Base-by-base conservation (phyloP, 192 early-diverging fungal species). In the Podila epigama region DNA sequence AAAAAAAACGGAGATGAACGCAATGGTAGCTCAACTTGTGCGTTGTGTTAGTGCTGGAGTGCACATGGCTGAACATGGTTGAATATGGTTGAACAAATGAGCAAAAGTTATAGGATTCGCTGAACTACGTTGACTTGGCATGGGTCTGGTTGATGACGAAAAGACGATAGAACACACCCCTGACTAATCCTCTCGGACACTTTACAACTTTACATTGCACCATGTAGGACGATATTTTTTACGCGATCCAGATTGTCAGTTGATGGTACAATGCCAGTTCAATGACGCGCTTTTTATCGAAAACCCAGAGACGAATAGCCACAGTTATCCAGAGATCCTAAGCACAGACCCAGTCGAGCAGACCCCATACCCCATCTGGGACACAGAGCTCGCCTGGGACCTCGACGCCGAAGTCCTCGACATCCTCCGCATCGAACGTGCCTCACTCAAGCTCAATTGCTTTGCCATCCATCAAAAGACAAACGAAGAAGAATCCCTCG, bases 351-450 rank as follows among this genome's bases (percentile, higher is more conserved):
- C 59, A 25, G 81, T 83, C 22, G 81, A 83, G 60, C 81, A 83
- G 52, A 70, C 60, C 28, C 64, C 68, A 3, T 79, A 75, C 52
- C 81, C 81, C 2, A 79, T 79, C 65, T 83, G 81, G 81, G 71
- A 83, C 54, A 83, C 81, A 0, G 81, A 83, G 39, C 71, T 83
- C 39, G 81, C 81, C 42, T 83, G 81, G 81, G 81, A 83, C 35
- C 70, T 83, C 13, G 81, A 83, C 36, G 77, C 71, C 18, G 73
- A 83, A 48, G 79, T 79, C 41, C 62, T 83, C 27, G 70, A 75
- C 32, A 70, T 75, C 20, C 68, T 83, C 36, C 67, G 77, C 25
- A 68, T 75, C 8, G 70, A 83, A 66, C 72, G 44, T 52, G 81
- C 81, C 2, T 69, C 78, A 16, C 63, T 83, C 22, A 83, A 83